Conservation (phyloP, 148 eudicot genomes). For the Tetragonia tetragonoides region DNA sequence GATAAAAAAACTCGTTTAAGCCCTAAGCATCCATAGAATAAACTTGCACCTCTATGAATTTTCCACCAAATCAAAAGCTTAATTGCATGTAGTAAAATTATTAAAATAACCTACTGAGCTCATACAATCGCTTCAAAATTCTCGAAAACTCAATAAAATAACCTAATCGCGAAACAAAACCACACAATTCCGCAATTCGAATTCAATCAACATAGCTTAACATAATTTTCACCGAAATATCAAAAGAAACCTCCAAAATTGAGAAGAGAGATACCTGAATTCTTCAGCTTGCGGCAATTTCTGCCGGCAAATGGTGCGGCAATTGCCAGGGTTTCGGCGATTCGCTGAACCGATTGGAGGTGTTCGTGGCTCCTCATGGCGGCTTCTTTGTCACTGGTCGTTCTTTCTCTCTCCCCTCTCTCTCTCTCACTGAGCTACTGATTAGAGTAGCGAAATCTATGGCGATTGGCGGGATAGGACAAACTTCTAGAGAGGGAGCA, state of each 20-base stretch:
- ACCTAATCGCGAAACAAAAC: not conserved
- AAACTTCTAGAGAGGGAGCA: not conserved
- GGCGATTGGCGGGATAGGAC: not conserved
- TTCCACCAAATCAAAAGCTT: too few species aligned
- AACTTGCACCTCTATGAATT: too few species aligned
- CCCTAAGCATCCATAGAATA: too few species aligned
- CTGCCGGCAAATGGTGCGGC: conserved; percentile 7
- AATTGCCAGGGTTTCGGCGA: conserved; percentile 18
- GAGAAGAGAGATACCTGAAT: conserved; percentile 40
- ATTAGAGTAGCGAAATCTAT: not conserved
- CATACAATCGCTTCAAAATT: too few species aligned
- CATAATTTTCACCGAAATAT: too few species aligned
- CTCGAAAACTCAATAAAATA: too few species aligned
- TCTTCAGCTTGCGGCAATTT: conserved; percentile 44
- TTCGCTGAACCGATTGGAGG: not conserved
- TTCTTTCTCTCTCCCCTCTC: conserved; percentile 13
- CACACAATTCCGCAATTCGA: not conserved
- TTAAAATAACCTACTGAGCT: too few species aligned
- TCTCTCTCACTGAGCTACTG: not conserved
- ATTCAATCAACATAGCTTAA: too few species aligned
- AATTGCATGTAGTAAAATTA: too few species aligned
- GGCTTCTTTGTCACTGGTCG: conserved; percentile 13
- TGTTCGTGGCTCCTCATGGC: not conserved
- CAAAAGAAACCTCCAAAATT: too few species aligned
- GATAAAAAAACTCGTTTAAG: too few species aligned